Percentiles rank a stretch among this genome's conserved stretches.
Evolutionary conservation across 78 protist genomes (phyloP).

Genomic region (Anaeramoeba flamelloides): DNA sequence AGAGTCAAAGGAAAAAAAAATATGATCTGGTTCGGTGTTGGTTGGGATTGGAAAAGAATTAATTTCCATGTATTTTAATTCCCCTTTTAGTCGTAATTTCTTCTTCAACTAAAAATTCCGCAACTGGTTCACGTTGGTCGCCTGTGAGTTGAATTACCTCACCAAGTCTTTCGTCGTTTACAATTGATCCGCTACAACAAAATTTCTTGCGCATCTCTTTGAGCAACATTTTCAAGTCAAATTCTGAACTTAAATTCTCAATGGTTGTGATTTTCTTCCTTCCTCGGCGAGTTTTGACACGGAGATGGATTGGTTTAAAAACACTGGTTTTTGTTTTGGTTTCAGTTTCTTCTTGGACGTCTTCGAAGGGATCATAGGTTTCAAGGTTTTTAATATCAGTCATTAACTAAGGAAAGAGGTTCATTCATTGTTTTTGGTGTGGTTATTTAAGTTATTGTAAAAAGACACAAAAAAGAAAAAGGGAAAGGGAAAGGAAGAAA

Average conservation of each 20-base stretch:
- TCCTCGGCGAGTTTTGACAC: constrained; percentile 25
- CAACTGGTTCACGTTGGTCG: constrained; percentile 22
- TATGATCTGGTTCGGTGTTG: too few species aligned
- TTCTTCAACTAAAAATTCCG: constrained; percentile 16
- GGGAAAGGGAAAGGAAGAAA: too few species aligned
- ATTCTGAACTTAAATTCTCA: constrained; percentile 5
- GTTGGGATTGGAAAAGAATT: too few species aligned
- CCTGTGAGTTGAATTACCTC: constrained; percentile 29
- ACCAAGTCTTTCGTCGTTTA: constrained; percentile 17
- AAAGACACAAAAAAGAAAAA: too few species aligned
- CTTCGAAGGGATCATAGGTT: too few species aligned
- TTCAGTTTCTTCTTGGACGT: too few species aligned
- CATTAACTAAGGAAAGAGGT: too few species aligned
- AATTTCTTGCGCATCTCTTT: constrained; percentile 20
- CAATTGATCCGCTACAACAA: constrained; percentile 27
- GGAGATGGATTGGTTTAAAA: constrained; percentile 30
- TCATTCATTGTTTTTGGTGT: too few species aligned
- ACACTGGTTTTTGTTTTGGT: too few species aligned
- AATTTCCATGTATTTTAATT: constrained; percentile 29
- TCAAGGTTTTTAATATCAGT: too few species aligned
- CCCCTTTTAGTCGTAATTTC: constrained; percentile 10
- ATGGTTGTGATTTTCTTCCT: constrained; percentile 28
- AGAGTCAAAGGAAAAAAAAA: too few species aligned
- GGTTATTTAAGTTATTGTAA: too few species aligned
- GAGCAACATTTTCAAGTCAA: constrained; percentile 12